Evolutionary conservation across 306 rosid genomes (phyloP).

Genomic region (Senna siamea): DNA sequence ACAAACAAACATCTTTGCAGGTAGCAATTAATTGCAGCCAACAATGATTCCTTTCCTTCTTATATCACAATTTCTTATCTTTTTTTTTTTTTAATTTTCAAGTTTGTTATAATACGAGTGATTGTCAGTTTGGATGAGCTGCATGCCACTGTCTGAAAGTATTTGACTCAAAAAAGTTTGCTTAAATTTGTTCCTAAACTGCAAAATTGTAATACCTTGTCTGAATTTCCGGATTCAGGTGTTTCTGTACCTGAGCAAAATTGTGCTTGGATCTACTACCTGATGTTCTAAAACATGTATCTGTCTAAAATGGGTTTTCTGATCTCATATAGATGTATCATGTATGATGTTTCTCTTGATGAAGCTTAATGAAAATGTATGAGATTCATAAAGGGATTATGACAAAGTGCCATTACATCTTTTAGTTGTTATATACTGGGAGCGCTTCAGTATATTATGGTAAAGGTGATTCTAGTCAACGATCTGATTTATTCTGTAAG

Average conservation of each 20-base stretch:
- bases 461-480: not conserved
- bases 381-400: conserved; percentile 9
- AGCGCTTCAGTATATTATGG: not conserved
- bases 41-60: not conserved
- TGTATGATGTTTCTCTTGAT: conserved; percentile 13
- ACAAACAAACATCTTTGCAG: conserved; percentile 59
- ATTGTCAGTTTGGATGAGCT: not conserved
- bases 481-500: conserved; percentile 4
- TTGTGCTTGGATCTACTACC: not conserved
- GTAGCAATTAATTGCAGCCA: conserved; percentile 43
- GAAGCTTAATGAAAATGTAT: not conserved
- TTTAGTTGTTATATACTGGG: not conserved
- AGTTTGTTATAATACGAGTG: not conserved
- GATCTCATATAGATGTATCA: not conserved
- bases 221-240: conserved; percentile 17
- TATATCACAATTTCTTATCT: not conserved
- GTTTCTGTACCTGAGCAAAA: not conserved
- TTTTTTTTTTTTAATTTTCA: not conserved
- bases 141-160: not conserved
- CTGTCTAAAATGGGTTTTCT: not conserved
- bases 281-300: conserved; percentile 4
- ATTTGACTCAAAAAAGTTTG: not conserved
- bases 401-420: not conserved
- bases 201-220: not conserved
- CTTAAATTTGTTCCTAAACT: not conserved